Base-by-base conservation (phyloP, 2,329 filamentous ascomycete species). In the Penicillium sp. region DNA sequence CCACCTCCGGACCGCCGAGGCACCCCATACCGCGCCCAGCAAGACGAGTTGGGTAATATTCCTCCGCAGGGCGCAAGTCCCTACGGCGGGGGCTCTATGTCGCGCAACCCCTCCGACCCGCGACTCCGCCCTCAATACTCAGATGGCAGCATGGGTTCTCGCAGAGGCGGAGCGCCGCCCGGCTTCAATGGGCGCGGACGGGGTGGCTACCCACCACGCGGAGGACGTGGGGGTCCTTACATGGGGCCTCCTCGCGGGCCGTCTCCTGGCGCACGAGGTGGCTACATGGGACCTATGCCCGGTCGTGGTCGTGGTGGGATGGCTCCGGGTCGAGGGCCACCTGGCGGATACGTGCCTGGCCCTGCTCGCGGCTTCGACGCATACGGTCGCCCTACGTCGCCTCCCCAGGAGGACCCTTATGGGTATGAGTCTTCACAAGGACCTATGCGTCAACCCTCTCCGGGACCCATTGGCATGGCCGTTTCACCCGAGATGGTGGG, bases 151-250 rank as follows among this genome's bases (percentile, higher is more conserved):
- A 73, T 81, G 64, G 74, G 73, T 8, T 75, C 75, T 13, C 68
- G 69, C 55, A 68, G 73, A 55, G 75, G 73, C n/a, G 66, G 71
- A 36, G 67, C 71, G 32, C 68, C 71, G 13, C 67, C 68, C 54
- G 76, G 75, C 11, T 83, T 80, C 57, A 78, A 72, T 3, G 74
- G 79, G 8, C 81, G 83, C 53, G 83, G 84, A 22, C 79, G 87
- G 65, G 86, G 84, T 61, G 80, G 78, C 6, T 83, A 81, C 59
- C 76, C 75, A 3, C 70, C 72, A 21, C 71, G 77, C 50, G 77
- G 81, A 62, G 76, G 76, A 31, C 71, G 75, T 13, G 75, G 74
- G 38, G 71, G 69, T 9, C 70, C 75, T 27, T 72, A 77, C 47
- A 71, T 68, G 44, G 70, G 65, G 29, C 66, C 67, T 47, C 54